Conservation (phyloP, 768 basidiomycete species). For the Mycena sanguinolenta region DNA sequence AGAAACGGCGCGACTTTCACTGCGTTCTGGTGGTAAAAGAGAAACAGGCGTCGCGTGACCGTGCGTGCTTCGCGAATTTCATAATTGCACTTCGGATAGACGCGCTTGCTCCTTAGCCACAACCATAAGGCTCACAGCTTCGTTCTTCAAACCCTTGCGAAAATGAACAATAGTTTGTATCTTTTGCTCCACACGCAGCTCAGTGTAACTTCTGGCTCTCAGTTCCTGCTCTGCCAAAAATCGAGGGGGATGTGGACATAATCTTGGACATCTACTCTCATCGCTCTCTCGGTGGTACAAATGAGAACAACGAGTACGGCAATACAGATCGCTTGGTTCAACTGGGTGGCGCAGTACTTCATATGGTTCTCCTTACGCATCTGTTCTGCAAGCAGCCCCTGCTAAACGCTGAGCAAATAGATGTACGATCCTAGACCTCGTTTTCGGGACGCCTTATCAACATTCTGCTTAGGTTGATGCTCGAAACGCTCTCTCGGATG, state of each 20-base stretch:
- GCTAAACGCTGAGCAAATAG: constrained; percentile 56
- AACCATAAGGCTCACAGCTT: background rate
- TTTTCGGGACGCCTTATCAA: background rate
- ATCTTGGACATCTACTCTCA: constrained; percentile 73
- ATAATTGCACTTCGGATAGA: background rate
- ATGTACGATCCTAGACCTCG: constrained; percentile 48
- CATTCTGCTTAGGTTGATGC: constrained; percentile 41
- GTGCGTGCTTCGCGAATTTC: background rate
- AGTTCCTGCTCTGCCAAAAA: constrained; percentile 65
- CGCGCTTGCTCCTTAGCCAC: background rate
- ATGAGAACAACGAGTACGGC: constrained; percentile 64
- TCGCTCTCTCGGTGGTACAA: constrained; percentile 49
- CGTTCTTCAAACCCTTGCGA: background rate
- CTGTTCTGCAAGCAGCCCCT: constrained; percentile 62
- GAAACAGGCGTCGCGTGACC: background rate
- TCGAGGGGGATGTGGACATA: constrained; percentile 66
- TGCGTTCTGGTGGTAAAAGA: background rate
- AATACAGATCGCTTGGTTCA: constrained; percentile 71
- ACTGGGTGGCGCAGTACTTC: constrained; percentile 67
- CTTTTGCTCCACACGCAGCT: background rate
- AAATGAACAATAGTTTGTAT: constrained; percentile 17
- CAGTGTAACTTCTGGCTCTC: background rate
- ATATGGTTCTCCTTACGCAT: constrained; percentile 65
- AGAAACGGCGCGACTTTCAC: constrained; percentile 3
- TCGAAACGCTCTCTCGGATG: constrained; percentile 50